Evolutionary conservation across 371 early-diverging fungal species (phyloP).

Genomic region (Rhizopus sp.): DNA sequence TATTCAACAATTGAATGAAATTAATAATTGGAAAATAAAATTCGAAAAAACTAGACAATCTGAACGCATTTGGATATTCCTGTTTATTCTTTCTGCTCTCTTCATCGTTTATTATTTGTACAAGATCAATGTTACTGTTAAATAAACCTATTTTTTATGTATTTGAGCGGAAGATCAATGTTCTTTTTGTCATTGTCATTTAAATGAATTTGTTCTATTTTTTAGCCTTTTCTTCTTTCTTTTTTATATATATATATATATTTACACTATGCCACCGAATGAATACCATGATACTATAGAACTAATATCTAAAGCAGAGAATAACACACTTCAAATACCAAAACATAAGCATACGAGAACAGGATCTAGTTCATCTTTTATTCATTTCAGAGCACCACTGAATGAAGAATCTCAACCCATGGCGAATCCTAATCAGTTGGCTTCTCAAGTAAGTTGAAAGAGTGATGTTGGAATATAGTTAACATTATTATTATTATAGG

Average conservation of each 20-base stretch:
- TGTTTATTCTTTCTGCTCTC: conserved; percentile 9
- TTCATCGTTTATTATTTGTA: too few relatives aligned
- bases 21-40: conserved; percentile 29
- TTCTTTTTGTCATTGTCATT: too few relatives aligned
- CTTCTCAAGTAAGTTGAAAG: conserved; percentile 26
- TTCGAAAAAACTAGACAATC: conserved; percentile 27
- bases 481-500: conserved; percentile 41
- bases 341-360: conserved; percentile 23
- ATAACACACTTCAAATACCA: not conserved
- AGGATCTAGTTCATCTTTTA: conserved; percentile 38
- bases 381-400: conserved; percentile 34
- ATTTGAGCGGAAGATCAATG: too few relatives aligned
- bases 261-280: not conserved
- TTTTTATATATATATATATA: too few relatives aligned
- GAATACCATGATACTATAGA: not conserved
- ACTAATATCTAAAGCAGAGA: not conserved
- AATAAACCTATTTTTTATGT: too few relatives aligned
- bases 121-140: too few relatives aligned
- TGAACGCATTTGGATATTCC: conserved; percentile 43
- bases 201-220: not conserved
- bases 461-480: not conserved
- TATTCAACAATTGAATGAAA: conserved; percentile 27
- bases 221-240: not conserved
- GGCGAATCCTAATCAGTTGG: conserved; percentile 21
- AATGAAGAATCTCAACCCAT: conserved; percentile 13